These are phyloP conservation scores for Talaromyces marneffei DNA, from an alignment of 2,329 filamentous ascomycete species.

Conservation along the genomic window DNA sequence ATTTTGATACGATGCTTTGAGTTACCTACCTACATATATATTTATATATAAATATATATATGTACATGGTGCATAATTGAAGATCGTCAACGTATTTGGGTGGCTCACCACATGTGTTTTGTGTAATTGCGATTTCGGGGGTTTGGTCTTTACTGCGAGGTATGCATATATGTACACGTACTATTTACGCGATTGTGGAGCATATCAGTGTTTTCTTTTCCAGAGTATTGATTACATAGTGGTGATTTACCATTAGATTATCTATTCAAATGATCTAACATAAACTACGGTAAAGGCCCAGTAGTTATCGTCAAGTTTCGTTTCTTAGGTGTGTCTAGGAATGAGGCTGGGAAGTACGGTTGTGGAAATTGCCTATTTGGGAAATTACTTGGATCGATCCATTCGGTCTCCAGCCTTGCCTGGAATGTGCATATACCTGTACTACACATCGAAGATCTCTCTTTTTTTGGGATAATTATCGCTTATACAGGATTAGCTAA, in stretches of 20 bases:
- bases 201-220: too few relatives aligned
- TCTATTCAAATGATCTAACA: too few relatives aligned
- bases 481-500: not conserved
- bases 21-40: too few relatives aligned
- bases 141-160: too few relatives aligned
- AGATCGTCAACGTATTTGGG: not conserved
- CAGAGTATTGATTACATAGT: too few relatives aligned
- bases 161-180: too few relatives aligned
- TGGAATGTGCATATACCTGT: slow-evolving; percentile 1
- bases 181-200: too few relatives aligned
- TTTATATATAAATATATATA: not conserved
- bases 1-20: not conserved
- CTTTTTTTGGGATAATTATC: not conserved
- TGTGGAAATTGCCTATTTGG: not conserved
- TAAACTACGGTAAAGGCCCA: too few relatives aligned
- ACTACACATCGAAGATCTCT: not conserved
- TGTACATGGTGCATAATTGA: not conserved
- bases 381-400: not conserved
- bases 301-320: too few relatives aligned
- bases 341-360: not conserved
- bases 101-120: not conserved
- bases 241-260: too few relatives aligned
- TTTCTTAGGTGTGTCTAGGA: not conserved
- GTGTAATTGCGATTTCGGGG: not conserved
- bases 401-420: not conserved